Evolutionary conservation across 768 basidiomycete genomes (phyloP), one percentile per base, ranked within the genome.

Genomic region (Rhodosporidiobolus odoratus): DNA sequence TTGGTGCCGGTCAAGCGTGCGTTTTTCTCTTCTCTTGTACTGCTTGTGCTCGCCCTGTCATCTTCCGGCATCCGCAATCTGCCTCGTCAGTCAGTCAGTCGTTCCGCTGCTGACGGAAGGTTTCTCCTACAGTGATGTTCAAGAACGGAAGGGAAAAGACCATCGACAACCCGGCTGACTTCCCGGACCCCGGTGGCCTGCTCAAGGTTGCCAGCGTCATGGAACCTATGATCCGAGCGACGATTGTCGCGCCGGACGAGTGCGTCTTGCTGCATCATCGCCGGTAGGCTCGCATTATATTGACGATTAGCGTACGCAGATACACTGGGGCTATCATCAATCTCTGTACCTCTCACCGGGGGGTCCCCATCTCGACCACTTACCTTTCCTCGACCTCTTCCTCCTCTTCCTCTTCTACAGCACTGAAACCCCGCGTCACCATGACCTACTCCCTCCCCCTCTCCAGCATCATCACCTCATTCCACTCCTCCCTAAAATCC

Each of bases 261-360:
- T 91, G 70, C 67, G 81, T n/a, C n/a, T 68, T 32, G 1, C 37
- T 17, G 17, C 38, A 0, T 8, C n/a, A 34, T 32, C 37, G 25
- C 41, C 40, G 25, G 27, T 62, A 52, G 16, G 27, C 16, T 16
- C 23, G 9, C 40, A 21, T 40, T 19, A 40, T 12, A 53, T 25
- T 37, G 38, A 63, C 48, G 19, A 23, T n/a, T 19, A 5, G 13
- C 7, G 5, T 41, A 13, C 58, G n/a, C 62, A 71, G 70, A 30
- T 94, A 92, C 78, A 87, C 96, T 41, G 95, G 95, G 13, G 89
- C 89, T 54, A 93, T 99, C 89, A 94, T 98, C 89, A 89, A 91
- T 48, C 84, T 98, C 2, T 96, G 93, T 78, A 90, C 87, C 78
- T 83, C 85, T 7, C 50, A 58, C 65, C 27, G 62, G 47, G 2